Base-by-base conservation (phyloP, 441 rosid species). In the Erodium moschatum region DNA sequence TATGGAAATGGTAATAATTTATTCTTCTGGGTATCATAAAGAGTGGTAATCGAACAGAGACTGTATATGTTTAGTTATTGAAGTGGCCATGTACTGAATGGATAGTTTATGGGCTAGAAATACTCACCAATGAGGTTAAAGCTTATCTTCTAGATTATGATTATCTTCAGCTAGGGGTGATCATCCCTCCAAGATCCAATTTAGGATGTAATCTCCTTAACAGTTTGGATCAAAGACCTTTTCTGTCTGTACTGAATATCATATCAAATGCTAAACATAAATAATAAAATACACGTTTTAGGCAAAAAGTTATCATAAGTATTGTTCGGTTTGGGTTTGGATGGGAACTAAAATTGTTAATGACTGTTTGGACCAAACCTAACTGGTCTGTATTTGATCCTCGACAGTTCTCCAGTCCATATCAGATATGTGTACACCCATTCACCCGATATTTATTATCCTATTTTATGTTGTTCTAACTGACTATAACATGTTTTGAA, bases 1-100 rank as follows among this genome's bases (percentile, higher is more conserved):
- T 72, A 68, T 76, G 79, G 84, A 82, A 77, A 70, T 71, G 96
- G 98, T 94, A 86, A 75, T 42, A 65, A 6, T 64, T 70, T 64
- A 66, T 73, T 64, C 48, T 56, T 68, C 72, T 13, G 48, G 50
- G 67, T 42, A 54, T 35, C 24, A 46, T 69, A 40, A 63, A 24
- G 56, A 68, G 20, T 35, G 46, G 21, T 52, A 29, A 18, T 5
- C 21, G 40, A 65, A 58, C 48, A 31, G 46, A 56, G 69, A 54
- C 9, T 52, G 50, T 38, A 16, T 69, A n/a, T n/a, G 16, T 46
- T 50, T 0, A 18, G 69, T 16, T 19, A 63, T 6, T 67, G 52
- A 66, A 46, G 69, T 64, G 69, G 18, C 40, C n/a, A 60, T 44
- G 54, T 15, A 40, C 72, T 42, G 62, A 62, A 33, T 56, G 63